Conservation (phyloP, 106 monocot species). For the Narthecium ossifragum region DNA sequence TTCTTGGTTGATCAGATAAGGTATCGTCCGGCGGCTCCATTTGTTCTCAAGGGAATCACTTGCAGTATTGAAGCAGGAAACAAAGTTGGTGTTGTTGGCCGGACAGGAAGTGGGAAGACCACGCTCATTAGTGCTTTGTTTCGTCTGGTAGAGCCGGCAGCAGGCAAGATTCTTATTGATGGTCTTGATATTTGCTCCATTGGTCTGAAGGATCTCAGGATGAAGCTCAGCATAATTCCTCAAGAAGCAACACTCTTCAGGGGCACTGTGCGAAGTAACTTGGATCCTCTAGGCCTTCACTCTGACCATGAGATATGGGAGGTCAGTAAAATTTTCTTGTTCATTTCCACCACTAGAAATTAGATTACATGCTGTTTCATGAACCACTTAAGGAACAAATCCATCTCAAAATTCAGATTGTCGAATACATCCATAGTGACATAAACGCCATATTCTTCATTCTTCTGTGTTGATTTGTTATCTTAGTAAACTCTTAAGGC, state of each 20-base stretch:
- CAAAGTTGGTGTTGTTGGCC: slow-evolving; percentile 60
- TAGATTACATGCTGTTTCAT: too few relatives aligned
- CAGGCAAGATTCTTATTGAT: slow-evolving; percentile 58
- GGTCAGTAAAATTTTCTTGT: too few relatives aligned
- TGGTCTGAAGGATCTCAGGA: slow-evolving; percentile 55
- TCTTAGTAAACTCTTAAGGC: too few relatives aligned
- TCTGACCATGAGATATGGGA: slow-evolving; percentile 65
- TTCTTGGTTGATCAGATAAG: slow-evolving; percentile 25
- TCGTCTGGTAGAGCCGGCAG: slow-evolving; percentile 43
- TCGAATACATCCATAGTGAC: neutral
- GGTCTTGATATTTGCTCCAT: slow-evolving; percentile 48
- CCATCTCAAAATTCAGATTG: neutral
- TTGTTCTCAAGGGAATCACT: slow-evolving; percentile 63
- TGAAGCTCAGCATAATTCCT: slow-evolving; percentile 72
- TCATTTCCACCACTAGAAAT: too few relatives aligned
- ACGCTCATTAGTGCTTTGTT: slow-evolving; percentile 64
- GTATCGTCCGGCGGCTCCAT: slow-evolving; percentile 33
- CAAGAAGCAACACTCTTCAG: slow-evolving; percentile 69
- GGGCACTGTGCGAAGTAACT: slow-evolving; percentile 54
- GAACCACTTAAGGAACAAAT: too few relatives aligned
- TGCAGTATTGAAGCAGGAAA: slow-evolving; percentile 53
- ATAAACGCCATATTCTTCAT: neutral
- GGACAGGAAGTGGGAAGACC: slow-evolving; percentile 68
- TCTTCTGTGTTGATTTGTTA: neutral
- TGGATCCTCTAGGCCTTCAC: slow-evolving; percentile 58